Evolutionary conservation across 2,329 filamentous ascomycete genomes (phyloP), one percentile per base, ranked within the genome.

Genomic region (Phyllosticta citrichinensis): DNA sequence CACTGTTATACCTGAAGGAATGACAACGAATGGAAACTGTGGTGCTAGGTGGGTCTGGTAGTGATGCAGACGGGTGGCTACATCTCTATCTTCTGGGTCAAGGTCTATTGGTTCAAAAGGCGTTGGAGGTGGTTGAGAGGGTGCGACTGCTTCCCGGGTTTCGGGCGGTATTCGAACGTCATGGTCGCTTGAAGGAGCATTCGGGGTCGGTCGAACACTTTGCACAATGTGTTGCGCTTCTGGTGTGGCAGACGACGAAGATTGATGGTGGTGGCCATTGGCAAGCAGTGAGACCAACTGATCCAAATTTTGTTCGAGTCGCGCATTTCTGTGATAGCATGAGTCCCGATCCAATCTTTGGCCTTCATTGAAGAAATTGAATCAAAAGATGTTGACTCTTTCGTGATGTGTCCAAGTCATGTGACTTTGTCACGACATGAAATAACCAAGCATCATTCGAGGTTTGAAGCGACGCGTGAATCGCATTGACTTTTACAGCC

Each of bases 1-100:
- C 14, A 52, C 25, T 8, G 60, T 62, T n/a, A 30, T 35, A 51
- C 51, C 60, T 9, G 55, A 25, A 2, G 60, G 55, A 6, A 62
- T 51, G 22, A 62, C 52, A 51, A 62, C 60, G 20, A 62, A 62
- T 22, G 60, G 60, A 51, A 62, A 62, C 33, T 62, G 51, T 30
- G 40, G 50, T 40, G 59, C 30, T 55, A 63, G 55, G 51, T 58
- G 55, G 4, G 58, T 58, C 5, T 57, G 58, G 52, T 57, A 63
- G 6, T 58, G 52, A n/a, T 56, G 25, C 14, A 63, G 52, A 30
- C 59, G 58, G 51, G 14, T 52, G 51, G 52, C 53, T 47, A 52
- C 47, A 12, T 55, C 20, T 22, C 33, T 54, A 40, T 56, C 58
- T 33, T 33, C 53, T 12, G 58, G 35, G 9, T 52, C 58, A 24